phyloP scores from a whole-genome alignment of 768 basidiomycete genomes.

The Phallus indusiatus region DNA sequence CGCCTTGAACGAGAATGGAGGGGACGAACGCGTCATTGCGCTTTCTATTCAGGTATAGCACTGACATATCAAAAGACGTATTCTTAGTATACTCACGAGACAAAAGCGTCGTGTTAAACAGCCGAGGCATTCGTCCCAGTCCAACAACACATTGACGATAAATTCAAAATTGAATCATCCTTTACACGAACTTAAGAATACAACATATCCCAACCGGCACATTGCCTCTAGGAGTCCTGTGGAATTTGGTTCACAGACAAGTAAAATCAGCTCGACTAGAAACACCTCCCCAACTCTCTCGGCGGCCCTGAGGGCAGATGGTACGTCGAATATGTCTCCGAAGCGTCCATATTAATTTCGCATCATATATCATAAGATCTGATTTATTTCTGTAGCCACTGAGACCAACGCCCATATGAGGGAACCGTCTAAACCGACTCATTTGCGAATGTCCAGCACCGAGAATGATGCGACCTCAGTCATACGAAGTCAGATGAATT shows the following conservation, averaged over 20 bases:
- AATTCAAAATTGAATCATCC: background rate
- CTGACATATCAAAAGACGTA: background rate
- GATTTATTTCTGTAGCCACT: background rate
- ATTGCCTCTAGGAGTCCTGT: background rate
- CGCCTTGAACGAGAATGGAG: slow-evolving; percentile 36
- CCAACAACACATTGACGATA: background rate
- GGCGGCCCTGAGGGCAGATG: background rate
- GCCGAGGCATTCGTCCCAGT: slow-evolving; percentile 24
- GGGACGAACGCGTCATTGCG: slow-evolving; percentile 33
- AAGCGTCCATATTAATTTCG: background rate
- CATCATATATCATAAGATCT: background rate
- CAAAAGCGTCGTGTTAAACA: slow-evolving; percentile 3
- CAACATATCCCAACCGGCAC: background rate
- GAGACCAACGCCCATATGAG: background rate
- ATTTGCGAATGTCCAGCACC: background rate
- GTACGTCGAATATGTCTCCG: background rate
- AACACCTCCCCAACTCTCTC: background rate
- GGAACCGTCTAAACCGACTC: background rate
- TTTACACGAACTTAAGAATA: background rate
- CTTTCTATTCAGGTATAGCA: slow-evolving; percentile 50
- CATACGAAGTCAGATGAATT: background rate
- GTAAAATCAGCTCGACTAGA: background rate
- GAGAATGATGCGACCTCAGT: background rate
- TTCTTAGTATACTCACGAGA: background rate
- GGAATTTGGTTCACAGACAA: too few species aligned